phyloP scores from a whole-genome alignment of 176 grass and related monocot species.

The Carex littledalei region DNA sequence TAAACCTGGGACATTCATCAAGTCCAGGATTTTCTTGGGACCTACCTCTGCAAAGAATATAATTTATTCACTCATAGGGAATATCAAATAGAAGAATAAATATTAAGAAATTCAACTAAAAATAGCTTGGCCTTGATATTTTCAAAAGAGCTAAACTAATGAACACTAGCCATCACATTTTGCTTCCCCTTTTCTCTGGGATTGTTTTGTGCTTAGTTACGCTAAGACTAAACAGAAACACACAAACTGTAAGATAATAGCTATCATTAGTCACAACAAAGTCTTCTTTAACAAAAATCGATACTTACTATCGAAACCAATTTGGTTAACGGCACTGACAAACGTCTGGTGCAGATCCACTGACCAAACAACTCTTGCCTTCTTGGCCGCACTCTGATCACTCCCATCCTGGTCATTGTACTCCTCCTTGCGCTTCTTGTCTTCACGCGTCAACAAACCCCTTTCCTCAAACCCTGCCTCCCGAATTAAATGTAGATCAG shows the following conservation, averaged over 20 bases:
- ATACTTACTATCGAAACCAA: conserved; percentile 96
- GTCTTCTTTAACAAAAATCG: neutral
- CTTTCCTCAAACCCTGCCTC: conserved; percentile 56
- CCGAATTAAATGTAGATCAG: conserved; percentile 64
- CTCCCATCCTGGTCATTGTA: conserved; percentile 63
- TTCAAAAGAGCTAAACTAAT: neutral
- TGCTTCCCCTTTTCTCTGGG: neutral
- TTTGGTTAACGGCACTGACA: conserved; percentile 98
- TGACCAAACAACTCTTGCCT: conserved; percentile 97
- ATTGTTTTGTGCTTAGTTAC: too few species aligned
- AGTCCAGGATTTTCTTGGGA: conserved; percentile 93
- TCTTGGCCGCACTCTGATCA: conserved; percentile 64
- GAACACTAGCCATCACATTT: neutral
- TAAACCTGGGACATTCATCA: conserved; percentile 93
- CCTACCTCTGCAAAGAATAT: conserved; percentile 71
- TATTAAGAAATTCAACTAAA: neutral
- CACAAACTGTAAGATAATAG: too few species aligned
- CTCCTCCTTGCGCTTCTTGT: conserved; percentile 83
- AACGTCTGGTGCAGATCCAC: conserved; percentile 96
- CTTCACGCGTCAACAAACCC: conserved; percentile 27
- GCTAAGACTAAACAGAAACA: too few species aligned
- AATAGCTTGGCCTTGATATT: too few species aligned
- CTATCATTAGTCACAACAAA: neutral
- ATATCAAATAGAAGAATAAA: neutral
- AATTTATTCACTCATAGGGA: neutral